Percentiles rank a stretch among this genome's conserved stretches.
phyloP scores from a whole-genome alignment of 768 basidiomycete species.

The Amanita pallidorosea region DNA sequence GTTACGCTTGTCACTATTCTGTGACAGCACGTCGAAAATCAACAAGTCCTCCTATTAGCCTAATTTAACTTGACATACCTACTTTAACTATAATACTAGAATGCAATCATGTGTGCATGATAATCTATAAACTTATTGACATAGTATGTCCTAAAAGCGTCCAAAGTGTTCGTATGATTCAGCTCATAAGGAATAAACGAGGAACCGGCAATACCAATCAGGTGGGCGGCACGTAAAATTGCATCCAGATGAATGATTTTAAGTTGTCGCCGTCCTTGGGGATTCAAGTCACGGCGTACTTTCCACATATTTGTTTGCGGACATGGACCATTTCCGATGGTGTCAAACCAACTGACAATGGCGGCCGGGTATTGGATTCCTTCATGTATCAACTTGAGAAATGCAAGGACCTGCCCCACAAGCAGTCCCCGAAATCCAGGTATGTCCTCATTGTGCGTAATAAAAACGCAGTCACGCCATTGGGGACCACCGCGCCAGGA shows the following conservation, averaged over 20 bases:
- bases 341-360: neutral
- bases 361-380: neutral
- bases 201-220: neutral
- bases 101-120: neutral
- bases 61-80: too few relatives aligned
- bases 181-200: neutral
- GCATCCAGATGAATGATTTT: neutral
- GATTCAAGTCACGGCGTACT: neutral
- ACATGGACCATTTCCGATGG: neutral
- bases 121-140: conserved; percentile 1
- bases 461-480: neutral
- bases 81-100: too few relatives aligned
- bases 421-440: neutral
- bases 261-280: neutral
- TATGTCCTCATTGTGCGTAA: neutral
- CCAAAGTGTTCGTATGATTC: neutral
- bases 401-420: neutral
- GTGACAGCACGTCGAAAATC: too few relatives aligned
- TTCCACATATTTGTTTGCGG: neutral
- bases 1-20: too few relatives aligned
- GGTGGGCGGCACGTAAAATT: neutral
- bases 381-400: neutral
- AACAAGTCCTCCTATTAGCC: too few relatives aligned
- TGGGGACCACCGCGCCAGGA: neutral
- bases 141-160: neutral